A percentile compares a stretch with the other conserved stretches of the same genome.
Evolutionary conservation across 345 rosid species (phyloP).

Genomic region (Hevea brasiliensis): DNA sequence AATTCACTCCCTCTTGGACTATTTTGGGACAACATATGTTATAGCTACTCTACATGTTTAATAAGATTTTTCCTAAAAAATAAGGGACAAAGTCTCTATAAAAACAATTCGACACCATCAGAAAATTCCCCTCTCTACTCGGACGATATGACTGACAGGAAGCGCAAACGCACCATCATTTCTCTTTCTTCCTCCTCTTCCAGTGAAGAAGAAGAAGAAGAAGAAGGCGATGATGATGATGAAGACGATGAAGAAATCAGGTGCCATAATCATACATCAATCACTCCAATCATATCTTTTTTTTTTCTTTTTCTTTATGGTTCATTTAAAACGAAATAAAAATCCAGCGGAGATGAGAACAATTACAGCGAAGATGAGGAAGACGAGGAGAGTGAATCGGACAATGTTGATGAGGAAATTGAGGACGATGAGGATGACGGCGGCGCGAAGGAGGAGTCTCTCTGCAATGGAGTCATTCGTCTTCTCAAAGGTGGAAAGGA

Average conservation of each 20-base stretch:
- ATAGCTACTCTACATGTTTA: no score
- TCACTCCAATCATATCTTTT: not conserved
- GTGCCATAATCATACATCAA: not conserved
- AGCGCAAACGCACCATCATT: constrained; percentile 18
- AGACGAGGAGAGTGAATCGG: constrained; percentile 7
- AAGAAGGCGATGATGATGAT: not conserved
- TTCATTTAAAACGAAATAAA: not conserved
- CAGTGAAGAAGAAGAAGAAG: constrained; percentile 23
- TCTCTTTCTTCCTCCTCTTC: constrained; percentile 29
- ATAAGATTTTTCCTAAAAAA: no score
- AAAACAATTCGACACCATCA: not conserved
- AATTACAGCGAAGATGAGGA: constrained; percentile 15
- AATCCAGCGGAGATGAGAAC: constrained; percentile 23
- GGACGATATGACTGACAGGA: constrained; percentile 20
- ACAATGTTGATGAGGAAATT: constrained; percentile 19
- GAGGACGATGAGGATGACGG: constrained; percentile 26
- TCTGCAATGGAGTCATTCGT: constrained; percentile 39
- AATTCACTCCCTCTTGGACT: no score
- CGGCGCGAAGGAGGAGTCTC: constrained; percentile 27
- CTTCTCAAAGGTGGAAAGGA: constrained; percentile 42
- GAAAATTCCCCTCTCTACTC: not conserved
- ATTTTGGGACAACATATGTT: no score
- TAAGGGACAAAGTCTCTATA: no score
- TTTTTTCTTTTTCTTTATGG: not conserved
- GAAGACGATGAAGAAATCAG: constrained; percentile 25